Base-by-base conservation (phyloP, 768 basidiomycete species). In the Amanita pseudoporphyria region DNA sequence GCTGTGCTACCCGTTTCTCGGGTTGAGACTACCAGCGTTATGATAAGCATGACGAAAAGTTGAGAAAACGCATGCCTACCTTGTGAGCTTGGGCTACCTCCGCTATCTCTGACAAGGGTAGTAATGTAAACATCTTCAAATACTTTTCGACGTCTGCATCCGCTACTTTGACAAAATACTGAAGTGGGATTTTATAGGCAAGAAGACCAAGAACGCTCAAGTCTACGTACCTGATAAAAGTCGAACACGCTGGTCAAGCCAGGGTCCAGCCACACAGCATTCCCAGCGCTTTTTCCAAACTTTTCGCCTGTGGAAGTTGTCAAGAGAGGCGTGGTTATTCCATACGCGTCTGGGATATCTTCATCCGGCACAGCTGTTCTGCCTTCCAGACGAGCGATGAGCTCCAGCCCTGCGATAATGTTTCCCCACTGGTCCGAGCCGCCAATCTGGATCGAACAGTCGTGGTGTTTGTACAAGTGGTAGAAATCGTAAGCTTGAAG, bases 351-450 rank as follows among this genome's bases (percentile, higher is more conserved):
- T 13, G 49, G 42, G 5, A 55, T 52, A 16, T 56, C 57, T 55
- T 59, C 69, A 54, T 59, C 53, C 30, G 52, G 22, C 36, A 24
- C 7, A 28, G 55, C 16, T 22, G 37, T 32, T 54, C 50, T 21
- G 35, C 52, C 22, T 52, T 52, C 24, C 45, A 33, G 18, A 65
- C 53, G 50, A 75, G 79, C 76, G 58, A 98, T 94, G 50, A 99
- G 77, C 49, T 97, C 92, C 30, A 97, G 71, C 18, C 96, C 96
- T 22, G 90, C 87, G 26, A 95, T 68, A 55, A 99, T 97, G 62
- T 99, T 99, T 14, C 96, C 96, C 88, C 93, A 96, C 64, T 99
- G 96, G 64, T 99, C 96, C 0, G 92, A 94, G 9, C 96, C 96
- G 43, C 96, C 96, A 36, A 98, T 68, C 65, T 99, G 96, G 37